Percentiles rank a stretch among this genome's conserved stretches.
phyloP scores from a whole-genome alignment of 202 grass and related monocot species.

The Carex arenaria region DNA sequence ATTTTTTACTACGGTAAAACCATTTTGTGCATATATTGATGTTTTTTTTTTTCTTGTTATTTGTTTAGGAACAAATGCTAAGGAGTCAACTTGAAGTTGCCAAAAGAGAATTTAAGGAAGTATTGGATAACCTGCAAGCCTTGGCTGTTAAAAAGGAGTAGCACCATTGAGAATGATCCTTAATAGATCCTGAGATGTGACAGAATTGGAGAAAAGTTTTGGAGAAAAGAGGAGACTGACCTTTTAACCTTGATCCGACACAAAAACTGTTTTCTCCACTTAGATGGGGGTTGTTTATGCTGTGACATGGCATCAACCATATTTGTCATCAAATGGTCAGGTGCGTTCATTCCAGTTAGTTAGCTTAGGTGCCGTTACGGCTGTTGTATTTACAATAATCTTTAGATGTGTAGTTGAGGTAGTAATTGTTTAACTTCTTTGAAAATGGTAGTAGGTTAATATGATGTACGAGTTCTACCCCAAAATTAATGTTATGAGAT shows the following conservation, averaged over 20 bases:
- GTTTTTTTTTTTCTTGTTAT: conserved; percentile 25
- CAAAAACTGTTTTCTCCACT: not conserved
- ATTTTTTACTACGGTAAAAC: not conserved
- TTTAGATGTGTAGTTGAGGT: not conserved
- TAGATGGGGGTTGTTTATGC: not conserved
- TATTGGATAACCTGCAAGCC: conserved; percentile 45
- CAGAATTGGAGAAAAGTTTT: not conserved
- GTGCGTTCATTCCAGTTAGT: not conserved
- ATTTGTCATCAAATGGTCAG: not conserved
- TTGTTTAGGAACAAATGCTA: conserved; percentile 66
- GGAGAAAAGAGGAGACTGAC: not conserved
- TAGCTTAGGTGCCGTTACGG: not conserved
- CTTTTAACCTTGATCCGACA: not conserved
- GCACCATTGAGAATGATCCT: not conserved
- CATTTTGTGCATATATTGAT: conserved; percentile 25
- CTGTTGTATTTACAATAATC: not conserved
- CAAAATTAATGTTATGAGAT: not conserved
- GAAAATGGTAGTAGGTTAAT: not conserved
- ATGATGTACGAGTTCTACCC: not conserved
- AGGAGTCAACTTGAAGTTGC: conserved; percentile 55
- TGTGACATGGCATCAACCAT: not conserved
- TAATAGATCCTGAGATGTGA: not conserved
- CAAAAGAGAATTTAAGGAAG: conserved; percentile 57
- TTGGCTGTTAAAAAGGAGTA: conserved; percentile 67
- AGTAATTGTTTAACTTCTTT: not conserved